Conservation (phyloP, 768 basidiomycete species). For the Cystobasidium onofrii region DNA sequence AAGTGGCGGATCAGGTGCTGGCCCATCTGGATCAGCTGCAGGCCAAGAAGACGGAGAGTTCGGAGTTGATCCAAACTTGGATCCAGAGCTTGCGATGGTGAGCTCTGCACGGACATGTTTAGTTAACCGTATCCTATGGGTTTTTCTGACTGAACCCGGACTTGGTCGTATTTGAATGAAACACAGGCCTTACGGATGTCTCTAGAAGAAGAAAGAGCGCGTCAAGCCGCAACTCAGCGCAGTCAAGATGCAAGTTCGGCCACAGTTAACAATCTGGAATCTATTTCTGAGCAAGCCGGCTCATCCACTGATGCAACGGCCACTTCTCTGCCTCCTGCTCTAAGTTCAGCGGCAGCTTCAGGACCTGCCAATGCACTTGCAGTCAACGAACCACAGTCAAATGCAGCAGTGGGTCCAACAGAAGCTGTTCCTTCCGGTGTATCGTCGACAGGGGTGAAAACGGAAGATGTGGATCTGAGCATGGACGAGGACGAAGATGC, state of each 20-base stretch:
- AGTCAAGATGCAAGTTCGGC: background rate
- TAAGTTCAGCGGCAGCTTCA: background rate
- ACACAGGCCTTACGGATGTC: conserved; percentile 91
- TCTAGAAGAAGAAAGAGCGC: conserved; percentile 84
- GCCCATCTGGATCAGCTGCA: conserved; percentile 51
- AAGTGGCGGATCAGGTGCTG: conserved; percentile 53
- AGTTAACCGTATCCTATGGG: background rate
- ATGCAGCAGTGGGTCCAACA: conserved; percentile 42
- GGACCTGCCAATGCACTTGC: conserved; percentile 30
- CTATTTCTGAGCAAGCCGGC: background rate
- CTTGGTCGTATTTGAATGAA: no score
- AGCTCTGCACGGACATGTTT: conserved; percentile 38
- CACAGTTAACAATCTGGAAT: background rate
- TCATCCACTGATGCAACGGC: background rate
- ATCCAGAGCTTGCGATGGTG: conserved; percentile 95
- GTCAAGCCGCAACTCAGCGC: conserved; percentile 45
- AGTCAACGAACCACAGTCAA: conserved; percentile 46
- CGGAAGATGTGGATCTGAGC: conserved; percentile 36
- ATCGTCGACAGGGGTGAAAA: conserved; percentile 39
- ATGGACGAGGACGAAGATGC: conserved; percentile 66
- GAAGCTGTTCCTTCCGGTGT: conserved; percentile 35
- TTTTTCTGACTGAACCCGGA: background rate
- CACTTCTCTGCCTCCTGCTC: background rate
- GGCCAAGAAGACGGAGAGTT: conserved; percentile 57
- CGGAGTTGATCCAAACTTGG: conserved; percentile 88